These are phyloP conservation scores for Nigrograna mackinnonii DNA, from an alignment of 2,329 filamentous ascomycete species.

Conservation along the genomic window DNA sequence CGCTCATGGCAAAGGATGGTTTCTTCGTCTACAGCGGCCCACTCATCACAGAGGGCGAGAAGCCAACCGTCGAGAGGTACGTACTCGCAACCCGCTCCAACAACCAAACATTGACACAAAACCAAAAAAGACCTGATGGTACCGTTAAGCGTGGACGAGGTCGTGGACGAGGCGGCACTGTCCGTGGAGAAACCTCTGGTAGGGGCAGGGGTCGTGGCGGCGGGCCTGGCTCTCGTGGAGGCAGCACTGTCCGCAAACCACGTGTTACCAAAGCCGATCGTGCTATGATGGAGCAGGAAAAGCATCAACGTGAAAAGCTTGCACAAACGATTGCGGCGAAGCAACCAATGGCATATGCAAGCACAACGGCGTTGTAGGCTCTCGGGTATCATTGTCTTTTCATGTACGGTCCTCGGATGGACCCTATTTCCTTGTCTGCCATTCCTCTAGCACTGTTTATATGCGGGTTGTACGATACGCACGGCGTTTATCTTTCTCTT, in stretches of 20 bases:
- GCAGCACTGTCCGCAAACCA: conserved; percentile 75
- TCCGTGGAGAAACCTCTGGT: conserved; percentile 43
- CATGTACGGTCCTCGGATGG: too few relatives aligned
- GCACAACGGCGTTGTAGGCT: conserved; percentile 7
- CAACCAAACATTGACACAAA: conserved; percentile 36
- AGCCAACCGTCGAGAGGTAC: conserved; percentile 67
- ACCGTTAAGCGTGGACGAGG: conserved; percentile 70
- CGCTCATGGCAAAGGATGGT: conserved; percentile 89
- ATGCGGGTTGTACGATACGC: too few relatives aligned
- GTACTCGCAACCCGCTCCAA: conserved; percentile 18
- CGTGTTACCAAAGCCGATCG: conserved; percentile 86
- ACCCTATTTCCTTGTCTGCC: too few relatives aligned
- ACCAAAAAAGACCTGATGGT: conserved; percentile 65
- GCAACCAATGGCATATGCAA: conserved; percentile 18
- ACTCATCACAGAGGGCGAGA: conserved; percentile 83
- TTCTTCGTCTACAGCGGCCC: conserved; percentile 98
- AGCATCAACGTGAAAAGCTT: conserved; percentile 70
- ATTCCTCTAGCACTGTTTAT: too few relatives aligned
- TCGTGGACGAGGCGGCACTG: conserved; percentile 56
- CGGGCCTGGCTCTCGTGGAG: conserved; percentile 74
- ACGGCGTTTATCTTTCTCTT: too few relatives aligned
- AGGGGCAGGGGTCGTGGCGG: conserved; percentile 51
- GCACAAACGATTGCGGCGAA: conserved; percentile 36
- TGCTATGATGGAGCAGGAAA: conserved; percentile 78
- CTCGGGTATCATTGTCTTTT: too few relatives aligned